phyloP scores from a whole-genome alignment of 257 asterid species.

The Ligustrum vulgare region DNA sequence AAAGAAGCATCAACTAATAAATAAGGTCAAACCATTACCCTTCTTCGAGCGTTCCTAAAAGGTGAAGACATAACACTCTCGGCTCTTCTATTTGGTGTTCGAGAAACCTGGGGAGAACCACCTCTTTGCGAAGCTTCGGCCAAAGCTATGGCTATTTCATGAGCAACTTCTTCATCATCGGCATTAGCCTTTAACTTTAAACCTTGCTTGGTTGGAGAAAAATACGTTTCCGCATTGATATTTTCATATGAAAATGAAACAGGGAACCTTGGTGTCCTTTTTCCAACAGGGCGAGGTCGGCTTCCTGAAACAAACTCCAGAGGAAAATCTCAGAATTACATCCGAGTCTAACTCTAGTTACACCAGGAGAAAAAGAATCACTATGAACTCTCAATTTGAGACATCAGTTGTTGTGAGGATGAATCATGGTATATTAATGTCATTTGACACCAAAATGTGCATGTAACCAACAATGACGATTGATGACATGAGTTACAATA shows the following conservation, averaged over 20 bases:
- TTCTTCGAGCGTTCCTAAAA: constrained; percentile 58
- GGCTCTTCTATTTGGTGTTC: constrained; percentile 67
- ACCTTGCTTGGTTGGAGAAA: constrained; percentile 63
- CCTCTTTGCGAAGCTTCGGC: constrained; percentile 90
- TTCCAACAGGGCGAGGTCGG: constrained; percentile 85
- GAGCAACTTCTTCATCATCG: constrained; percentile 81
- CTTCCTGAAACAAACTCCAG: constrained; percentile 56
- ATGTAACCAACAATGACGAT: background rate
- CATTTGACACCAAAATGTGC: background rate
- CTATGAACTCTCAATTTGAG: background rate
- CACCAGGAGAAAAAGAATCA: constrained; percentile 11
- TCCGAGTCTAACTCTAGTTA: constrained; percentile 12
- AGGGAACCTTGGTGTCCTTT: constrained; percentile 90
- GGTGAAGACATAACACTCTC: constrained; percentile 79
- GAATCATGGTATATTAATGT: background rate
- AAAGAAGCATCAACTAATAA: constrained; percentile 14
- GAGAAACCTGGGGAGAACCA: constrained; percentile 88
- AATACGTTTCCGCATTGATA: constrained; percentile 41
- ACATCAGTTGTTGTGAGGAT: background rate
- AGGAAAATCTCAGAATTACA: constrained; percentile 30
- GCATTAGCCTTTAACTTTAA: constrained; percentile 50
- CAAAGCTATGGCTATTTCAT: constrained; percentile 78
- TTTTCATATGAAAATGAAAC: constrained; percentile 61
- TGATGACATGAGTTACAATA: background rate
- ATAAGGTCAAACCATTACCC: constrained; percentile 47